phyloP scores from a whole-genome alignment of 257 asterid species.

The Gynochthodes officinalis region DNA sequence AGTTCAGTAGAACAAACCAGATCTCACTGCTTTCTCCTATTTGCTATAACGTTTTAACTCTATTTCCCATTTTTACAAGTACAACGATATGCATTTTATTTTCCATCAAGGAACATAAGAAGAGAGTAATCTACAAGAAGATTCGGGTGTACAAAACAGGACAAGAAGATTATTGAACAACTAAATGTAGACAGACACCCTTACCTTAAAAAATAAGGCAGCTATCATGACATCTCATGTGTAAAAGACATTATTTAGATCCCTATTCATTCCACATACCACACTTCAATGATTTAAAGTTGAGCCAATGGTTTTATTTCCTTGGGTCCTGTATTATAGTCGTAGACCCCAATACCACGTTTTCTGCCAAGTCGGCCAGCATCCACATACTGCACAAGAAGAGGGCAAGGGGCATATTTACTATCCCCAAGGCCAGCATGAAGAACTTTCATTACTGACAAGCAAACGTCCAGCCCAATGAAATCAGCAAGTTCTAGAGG shows the following conservation, averaged over 20 bases:
- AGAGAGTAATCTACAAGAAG: neutral
- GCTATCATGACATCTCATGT: conserved; percentile 5
- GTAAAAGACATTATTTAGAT: conserved; percentile 7
- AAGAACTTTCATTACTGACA: conserved; percentile 84
- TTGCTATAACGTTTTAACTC: neutral
- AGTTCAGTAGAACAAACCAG: neutral
- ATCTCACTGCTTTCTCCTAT: neutral
- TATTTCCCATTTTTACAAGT: neutral
- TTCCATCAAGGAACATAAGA: neutral
- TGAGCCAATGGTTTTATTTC: conserved; percentile 30
- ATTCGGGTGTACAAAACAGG: neutral
- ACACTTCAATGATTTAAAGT: conserved; percentile 26
- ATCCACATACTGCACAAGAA: conserved; percentile 86
- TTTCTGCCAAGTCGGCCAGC: conserved; percentile 86
- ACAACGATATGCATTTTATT: neutral
- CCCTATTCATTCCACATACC: neutral
- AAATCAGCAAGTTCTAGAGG: conserved; percentile 90
- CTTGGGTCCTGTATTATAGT: conserved; percentile 36
- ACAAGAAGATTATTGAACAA: conserved; percentile 11
- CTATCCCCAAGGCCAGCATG: conserved; percentile 70
- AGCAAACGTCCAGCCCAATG: conserved; percentile 88
- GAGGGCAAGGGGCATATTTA: conserved; percentile 85
- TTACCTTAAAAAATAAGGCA: conserved; percentile 4
- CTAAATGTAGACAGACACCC: neutral
- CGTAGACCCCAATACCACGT: conserved; percentile 72